Base-by-base conservation (phyloP, 129 eudicot genomes). In the Apium graveolens region DNA sequence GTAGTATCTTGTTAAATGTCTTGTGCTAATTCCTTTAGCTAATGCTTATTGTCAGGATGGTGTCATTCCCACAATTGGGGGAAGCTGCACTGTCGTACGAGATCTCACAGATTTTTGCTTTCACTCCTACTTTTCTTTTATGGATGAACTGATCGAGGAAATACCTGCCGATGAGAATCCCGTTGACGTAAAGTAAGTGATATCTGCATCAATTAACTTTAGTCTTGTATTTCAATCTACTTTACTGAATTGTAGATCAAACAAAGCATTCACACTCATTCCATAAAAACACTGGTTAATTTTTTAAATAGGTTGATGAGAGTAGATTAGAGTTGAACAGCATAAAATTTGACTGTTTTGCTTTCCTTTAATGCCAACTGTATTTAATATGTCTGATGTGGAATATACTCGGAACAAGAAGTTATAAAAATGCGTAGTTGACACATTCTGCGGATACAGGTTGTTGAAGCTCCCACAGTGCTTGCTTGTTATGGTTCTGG, bases 91-190 rank as follows among this genome's bases (percentile, higher is more conserved):
- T 0, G 96, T 86, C 6, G 98, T 91, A 41, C 84, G 96, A 17
- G 98, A 94, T 80, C 84, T 94, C 72, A 90, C 96, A 41, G 98
- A 95, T 87, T 81, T 95, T 80, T 95, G 96, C 80, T 95, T 95
- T 87, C 97, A 95, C 75, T 95, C 97, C 32, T 95, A 95, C 86
- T 91, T 95, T 87, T 95, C 98, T 75, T 90, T 78, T 79, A 91
- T 95, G 97, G 97, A 95, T 83, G 97, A 91, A 78, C 86, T 95
- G 70, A 82, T 88, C 55, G 93, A 90, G 82, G 91, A 91, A 76
- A 79, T 88, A 53, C 88, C 82, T 14, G 86, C 81, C 18, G 94
- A 80, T 16, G 89, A 90, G 72, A 84, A 83, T 39, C 93, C 94
- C 9, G 11, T 88, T 29, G 98, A 95, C 72, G 83, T 95, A 81